Evolutionary conservation across 345 rosid genomes (phyloP).

Genomic region (Populus ilicifolia): DNA sequence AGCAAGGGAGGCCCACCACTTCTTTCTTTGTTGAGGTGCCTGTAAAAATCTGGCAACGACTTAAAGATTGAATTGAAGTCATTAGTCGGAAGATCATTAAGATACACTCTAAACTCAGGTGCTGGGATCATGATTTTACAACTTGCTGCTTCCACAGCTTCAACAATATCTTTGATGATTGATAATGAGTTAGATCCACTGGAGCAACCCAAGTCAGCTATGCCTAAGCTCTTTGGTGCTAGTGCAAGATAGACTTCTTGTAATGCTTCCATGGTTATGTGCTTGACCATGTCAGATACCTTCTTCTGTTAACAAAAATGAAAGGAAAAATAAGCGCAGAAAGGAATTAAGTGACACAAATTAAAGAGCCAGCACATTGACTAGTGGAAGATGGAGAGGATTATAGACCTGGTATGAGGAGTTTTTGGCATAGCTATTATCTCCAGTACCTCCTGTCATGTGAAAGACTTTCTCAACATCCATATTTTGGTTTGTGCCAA

Average conservation of each 20-base stretch:
- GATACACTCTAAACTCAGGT: constrained; percentile 45
- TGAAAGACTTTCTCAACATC: constrained; percentile 35
- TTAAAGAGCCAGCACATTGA: background rate
- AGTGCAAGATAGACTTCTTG: constrained; percentile 38
- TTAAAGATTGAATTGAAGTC: constrained; percentile 64
- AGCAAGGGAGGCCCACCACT: constrained; percentile 26
- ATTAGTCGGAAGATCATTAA: constrained; percentile 59
- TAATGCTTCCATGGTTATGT: constrained; percentile 53
- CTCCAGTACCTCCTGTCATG: constrained; percentile 57
- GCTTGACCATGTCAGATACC: constrained; percentile 63
- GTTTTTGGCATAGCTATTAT: constrained; percentile 68
- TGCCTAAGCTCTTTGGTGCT: constrained; percentile 34
- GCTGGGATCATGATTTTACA: constrained; percentile 21
- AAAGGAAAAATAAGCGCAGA: background rate
- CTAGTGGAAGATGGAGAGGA: background rate
- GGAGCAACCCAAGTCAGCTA: constrained; percentile 60
- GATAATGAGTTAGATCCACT: constrained; percentile 51
- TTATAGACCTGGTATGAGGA: constrained; percentile 55
- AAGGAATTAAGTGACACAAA: background rate
- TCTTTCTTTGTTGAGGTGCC: constrained; percentile 30
- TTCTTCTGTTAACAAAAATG: constrained; percentile 44
- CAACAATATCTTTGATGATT: constrained; percentile 42
- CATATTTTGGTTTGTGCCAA: constrained; percentile 11
- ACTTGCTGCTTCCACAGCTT: constrained; percentile 30
- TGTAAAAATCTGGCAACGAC: constrained; percentile 49